Evolutionary conservation across 1,284 basidiomycete genomes (phyloP), one percentile per base, ranked within the genome.

Genomic region (Cryptococcus floricola): DNA sequence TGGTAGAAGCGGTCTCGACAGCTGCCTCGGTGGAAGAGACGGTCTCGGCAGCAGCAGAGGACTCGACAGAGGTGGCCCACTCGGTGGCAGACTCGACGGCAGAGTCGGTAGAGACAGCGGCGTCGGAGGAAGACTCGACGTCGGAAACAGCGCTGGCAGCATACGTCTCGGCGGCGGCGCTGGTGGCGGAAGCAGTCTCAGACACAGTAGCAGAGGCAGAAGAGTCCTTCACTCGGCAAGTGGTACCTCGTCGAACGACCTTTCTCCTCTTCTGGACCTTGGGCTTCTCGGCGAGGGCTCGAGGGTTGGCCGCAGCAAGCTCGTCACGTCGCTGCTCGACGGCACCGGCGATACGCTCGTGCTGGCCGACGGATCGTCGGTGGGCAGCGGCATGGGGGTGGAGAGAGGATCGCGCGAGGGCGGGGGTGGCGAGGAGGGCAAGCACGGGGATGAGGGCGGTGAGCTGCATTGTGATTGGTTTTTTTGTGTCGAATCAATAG

Each of bases 371-470:
- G 51, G 64, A 61, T 25, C 62, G 55, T 16, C 58, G 50, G 52
- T 57, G 59, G 34, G 58, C 42, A 5, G 56, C 44, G 28, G 51
- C 42, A 18, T 45, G 27, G n/a, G 50, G 51, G 43, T 55, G 46
- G 19, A 25, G 18, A 48, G 48, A 19, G n/a, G 56, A 55, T 19
- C 58, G 56, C 25, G 62, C 59, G 42, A 62, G 49, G 44, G 55
- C 49, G 53, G 41, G 53, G 43, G 50, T 51, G 46, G 56, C 54
- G 45, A 68, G 54, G 18, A 67, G 60, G 49, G 62, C 60, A 27
- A 69, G 55, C 41, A 69, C 18, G 48, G 68, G 59, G 50, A 68
- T 38, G 39, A 71, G 61, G 23, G 62, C 54, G 37, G 58, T 50
- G 50, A 67, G 44, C 55, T 68, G 64, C 66, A 68, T 67, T 23